Conservation (phyloP, 192 early-diverging fungal genomes). For the Backusella westeae region DNA sequence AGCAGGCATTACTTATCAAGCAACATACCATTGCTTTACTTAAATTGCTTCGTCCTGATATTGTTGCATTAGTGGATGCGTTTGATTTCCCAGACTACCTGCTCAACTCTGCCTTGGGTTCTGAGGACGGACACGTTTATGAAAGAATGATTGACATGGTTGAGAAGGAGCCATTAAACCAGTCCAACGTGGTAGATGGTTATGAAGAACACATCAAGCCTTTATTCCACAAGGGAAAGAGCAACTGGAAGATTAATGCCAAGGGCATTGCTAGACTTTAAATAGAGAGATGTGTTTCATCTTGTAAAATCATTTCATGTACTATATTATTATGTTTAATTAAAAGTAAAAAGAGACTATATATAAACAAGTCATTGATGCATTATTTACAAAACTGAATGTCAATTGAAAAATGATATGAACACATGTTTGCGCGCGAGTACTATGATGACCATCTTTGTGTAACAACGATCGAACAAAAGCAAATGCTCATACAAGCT, state of each 20-base stretch:
- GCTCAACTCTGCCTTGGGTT: slow-evolving; percentile 76
- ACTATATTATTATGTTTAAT: not conserved
- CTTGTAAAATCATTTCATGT: not conserved
- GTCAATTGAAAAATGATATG: not conserved
- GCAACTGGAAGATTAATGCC: slow-evolving; percentile 17
- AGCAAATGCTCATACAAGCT: not conserved
- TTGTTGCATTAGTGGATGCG: slow-evolving; percentile 76
- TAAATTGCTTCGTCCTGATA: slow-evolving; percentile 70
- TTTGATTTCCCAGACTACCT: slow-evolving; percentile 73
- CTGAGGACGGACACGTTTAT: slow-evolving; percentile 74
- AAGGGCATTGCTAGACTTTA: slow-evolving; percentile 25
- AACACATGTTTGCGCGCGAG: not conserved
- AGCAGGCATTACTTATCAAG: slow-evolving; percentile 50
- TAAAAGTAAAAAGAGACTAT: not conserved
- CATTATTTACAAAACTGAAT: not conserved
- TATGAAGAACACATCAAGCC: slow-evolving; percentile 46
- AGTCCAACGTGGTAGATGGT: slow-evolving; percentile 49
- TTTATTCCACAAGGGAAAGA: slow-evolving; percentile 26
- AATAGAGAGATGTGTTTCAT: not conserved
- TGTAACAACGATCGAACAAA: not conserved
- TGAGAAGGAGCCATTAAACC: slow-evolving; percentile 72
- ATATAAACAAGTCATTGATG: not conserved
- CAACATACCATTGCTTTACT: slow-evolving; percentile 50
- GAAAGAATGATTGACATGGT: slow-evolving; percentile 71
- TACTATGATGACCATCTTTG: not conserved